These are phyloP conservation scores for Paramyrothecium sp. DNA, from an alignment of 2,329 filamentous ascomycete species.

Conservation along the genomic window DNA sequence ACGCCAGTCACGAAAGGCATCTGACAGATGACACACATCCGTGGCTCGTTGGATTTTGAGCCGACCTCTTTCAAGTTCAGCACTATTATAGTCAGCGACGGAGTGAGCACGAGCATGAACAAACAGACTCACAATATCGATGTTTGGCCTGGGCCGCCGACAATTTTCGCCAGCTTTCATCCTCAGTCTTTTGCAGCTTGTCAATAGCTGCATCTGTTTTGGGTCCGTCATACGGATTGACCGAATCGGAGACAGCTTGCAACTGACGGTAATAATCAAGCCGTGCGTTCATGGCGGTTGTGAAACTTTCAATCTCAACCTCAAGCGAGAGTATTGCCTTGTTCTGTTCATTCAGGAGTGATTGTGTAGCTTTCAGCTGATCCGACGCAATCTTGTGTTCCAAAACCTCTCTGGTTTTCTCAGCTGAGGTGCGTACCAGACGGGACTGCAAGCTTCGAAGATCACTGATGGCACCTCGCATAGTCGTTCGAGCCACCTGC, in stretches of 20 bases:
- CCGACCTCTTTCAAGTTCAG: slow-evolving; percentile 56
- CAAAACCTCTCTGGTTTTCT: slow-evolving; percentile 50
- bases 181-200: slow-evolving; percentile 26
- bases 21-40: slow-evolving; percentile 85
- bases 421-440: slow-evolving; percentile 24
- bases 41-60: slow-evolving; percentile 59
- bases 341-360: slow-evolving; percentile 47
- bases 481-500: slow-evolving; percentile 52
- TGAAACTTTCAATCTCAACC: slow-evolving; percentile 74
- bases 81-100: slow-evolving; percentile 33
- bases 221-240: slow-evolving; percentile 69
- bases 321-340: slow-evolving; percentile 52
- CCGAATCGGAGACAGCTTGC: slow-evolving; percentile 86
- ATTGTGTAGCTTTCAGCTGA: slow-evolving; percentile 61
- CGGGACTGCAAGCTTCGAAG: slow-evolving; percentile 61
- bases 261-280: slow-evolving; percentile 89
- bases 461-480: slow-evolving; percentile 69
- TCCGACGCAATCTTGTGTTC: slow-evolving; percentile 66
- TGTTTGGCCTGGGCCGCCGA: slow-evolving; percentile 68
- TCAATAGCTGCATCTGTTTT: slow-evolving; percentile 48
- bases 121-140: slow-evolving; percentile 58
- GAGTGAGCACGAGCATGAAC: too few relatives aligned
- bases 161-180: slow-evolving; percentile 55
- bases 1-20: slow-evolving; percentile 73
- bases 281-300: slow-evolving; percentile 76